Conservation (phyloP, 345 rosid species). For the Brassica nigra region DNA sequence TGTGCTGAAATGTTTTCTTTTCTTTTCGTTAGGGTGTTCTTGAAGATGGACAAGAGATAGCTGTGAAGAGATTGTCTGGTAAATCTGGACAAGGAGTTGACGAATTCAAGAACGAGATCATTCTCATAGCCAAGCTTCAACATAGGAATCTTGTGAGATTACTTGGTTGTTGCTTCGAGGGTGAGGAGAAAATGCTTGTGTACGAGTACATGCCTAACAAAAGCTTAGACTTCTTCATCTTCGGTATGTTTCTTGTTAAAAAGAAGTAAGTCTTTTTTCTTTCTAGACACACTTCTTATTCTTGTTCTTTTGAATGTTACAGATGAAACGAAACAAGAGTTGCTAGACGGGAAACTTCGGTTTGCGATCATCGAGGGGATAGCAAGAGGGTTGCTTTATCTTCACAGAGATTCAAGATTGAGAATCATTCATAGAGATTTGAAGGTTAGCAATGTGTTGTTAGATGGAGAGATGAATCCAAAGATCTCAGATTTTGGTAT, state of each 20-base stretch:
- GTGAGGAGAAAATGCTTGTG: constrained; percentile 61
- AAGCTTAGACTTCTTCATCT: constrained; percentile 64
- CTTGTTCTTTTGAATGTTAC: constrained; percentile 13
- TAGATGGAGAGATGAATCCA: constrained; percentile 76
- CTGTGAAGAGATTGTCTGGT: constrained; percentile 63
- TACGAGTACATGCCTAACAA: constrained; percentile 75
- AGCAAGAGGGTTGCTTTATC: constrained; percentile 77
- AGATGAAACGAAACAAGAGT: constrained; percentile 51
- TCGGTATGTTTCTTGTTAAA: constrained; percentile 46
- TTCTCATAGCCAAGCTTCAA: constrained; percentile 59
- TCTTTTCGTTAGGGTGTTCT: constrained; percentile 55
- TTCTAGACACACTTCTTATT: neutral
- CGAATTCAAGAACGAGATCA: constrained; percentile 67
- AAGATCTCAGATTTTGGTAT: constrained; percentile 79
- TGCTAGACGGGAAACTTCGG: constrained; percentile 58
- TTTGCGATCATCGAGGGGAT: constrained; percentile 66
- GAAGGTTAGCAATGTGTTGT: constrained; percentile 66
- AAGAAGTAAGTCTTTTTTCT: neutral
- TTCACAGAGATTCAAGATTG: constrained; percentile 71
- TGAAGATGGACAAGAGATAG: constrained; percentile 65
- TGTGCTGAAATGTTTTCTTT: constrained; percentile 15
- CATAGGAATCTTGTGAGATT: constrained; percentile 74
- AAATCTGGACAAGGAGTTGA: constrained; percentile 60
- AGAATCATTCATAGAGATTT: constrained; percentile 73
- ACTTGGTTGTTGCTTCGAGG: constrained; percentile 67